These are phyloP conservation scores for Ceratopteris richardii DNA, from an alignment of 75 land plant species.

Conservation along the genomic window DNA sequence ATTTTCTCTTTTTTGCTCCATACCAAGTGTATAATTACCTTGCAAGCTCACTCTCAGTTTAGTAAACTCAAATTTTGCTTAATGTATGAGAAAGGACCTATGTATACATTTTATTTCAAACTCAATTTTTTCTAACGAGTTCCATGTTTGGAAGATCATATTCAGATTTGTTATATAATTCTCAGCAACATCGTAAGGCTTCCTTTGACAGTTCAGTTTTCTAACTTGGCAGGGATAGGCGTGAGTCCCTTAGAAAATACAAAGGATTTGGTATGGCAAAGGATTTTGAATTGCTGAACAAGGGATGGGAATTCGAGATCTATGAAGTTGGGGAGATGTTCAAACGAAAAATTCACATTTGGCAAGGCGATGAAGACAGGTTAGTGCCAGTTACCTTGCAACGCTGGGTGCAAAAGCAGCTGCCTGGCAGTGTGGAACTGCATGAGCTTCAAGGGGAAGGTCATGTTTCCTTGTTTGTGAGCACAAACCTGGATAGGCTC, in stretches of 20 bases:
- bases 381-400: constrained; percentile 18
- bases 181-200: no score
- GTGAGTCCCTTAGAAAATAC: constrained; percentile 11
- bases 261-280: constrained; percentile 27
- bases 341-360: constrained; percentile 21
- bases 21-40: no score
- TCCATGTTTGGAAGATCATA: no score
- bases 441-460: constrained; percentile 23
- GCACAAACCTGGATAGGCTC: background rate
- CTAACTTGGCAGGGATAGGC: constrained; percentile 27
- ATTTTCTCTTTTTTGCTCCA: no score
- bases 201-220: no score
- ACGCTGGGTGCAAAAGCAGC: constrained; percentile 19
- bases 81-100: no score
- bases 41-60: no score
- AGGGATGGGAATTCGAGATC: constrained; percentile 24
- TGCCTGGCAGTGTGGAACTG: constrained; percentile 19
- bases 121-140: no score
- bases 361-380: constrained; percentile 18
- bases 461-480: constrained; percentile 20
- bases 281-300: constrained; percentile 17
- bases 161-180: no score
- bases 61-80: no score
- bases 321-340: constrained; percentile 14
- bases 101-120: no score